Percentiles rank a stretch among this genome's conserved stretches.
These are phyloP conservation scores for Vanderwaltozyma verrucispora DNA, from an alignment of 805 yeast species.

Conservation along the genomic window DNA sequence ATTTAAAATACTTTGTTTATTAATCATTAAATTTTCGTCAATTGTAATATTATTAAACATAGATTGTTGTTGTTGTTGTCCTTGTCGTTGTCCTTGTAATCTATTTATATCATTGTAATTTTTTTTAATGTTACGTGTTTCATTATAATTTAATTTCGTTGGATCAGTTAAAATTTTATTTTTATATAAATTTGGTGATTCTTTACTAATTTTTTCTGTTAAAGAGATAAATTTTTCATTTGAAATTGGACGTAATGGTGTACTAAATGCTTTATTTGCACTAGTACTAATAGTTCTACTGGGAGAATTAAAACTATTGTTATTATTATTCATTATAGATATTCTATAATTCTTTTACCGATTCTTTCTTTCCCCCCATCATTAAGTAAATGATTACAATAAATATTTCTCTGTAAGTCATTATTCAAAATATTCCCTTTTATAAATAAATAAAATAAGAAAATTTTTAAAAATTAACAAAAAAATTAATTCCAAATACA, in stretches of 20 bases:
- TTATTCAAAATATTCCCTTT: no score
- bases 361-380: no score
- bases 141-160: background rate
- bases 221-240: constrained; percentile 14
- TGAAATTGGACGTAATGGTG: constrained; percentile 17
- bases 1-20: no score
- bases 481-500: no score
- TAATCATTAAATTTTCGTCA: background rate
- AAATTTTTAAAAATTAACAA: no score
- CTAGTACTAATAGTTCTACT: no score
- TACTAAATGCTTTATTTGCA: constrained; percentile 6
- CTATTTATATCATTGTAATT: background rate
- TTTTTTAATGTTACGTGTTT: background rate
- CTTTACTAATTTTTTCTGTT: constrained; percentile 16
- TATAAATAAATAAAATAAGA: no score
- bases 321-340: no score
- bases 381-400: no score
- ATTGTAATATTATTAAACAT: background rate
- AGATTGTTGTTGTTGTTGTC: background rate
- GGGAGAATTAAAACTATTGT: no score
- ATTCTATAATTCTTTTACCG: no score
- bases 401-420: no score
- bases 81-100: background rate
- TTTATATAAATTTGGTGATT: constrained; percentile 22
- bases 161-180: constrained; percentile 7